phyloP scores from a whole-genome alignment of 2,329 filamentous ascomycete species.

The Talaromyces sp. region DNA sequence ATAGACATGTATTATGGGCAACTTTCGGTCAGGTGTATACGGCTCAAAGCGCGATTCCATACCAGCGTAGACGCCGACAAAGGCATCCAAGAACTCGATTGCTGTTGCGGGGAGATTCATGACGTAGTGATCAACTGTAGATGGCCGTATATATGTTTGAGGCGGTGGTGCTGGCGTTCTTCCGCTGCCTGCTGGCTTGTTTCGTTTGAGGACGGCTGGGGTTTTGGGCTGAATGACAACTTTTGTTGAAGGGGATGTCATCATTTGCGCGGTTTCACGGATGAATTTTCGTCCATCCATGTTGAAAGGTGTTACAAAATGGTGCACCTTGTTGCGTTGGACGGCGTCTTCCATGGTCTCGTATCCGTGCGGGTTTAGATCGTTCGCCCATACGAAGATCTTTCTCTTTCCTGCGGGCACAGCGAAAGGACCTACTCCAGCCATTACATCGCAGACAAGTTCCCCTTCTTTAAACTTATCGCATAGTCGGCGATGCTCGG shows the following conservation, averaged over 20 bases:
- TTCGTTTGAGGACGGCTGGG: constrained; percentile 11
- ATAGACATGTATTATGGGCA: constrained; percentile 89
- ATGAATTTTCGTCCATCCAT: constrained; percentile 81
- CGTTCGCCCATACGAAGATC: constrained; percentile 94
- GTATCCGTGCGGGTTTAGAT: constrained; percentile 89
- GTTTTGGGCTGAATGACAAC: constrained; percentile 50
- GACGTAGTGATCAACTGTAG: constrained; percentile 84
- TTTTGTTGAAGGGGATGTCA: constrained; percentile 48
- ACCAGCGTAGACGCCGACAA: constrained; percentile 75
- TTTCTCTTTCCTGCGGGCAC: constrained; percentile 84
- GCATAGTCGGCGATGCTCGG: constrained; percentile 79
- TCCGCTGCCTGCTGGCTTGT: constrained; percentile 22
- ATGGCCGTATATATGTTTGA: constrained; percentile 49
- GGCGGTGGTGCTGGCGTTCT: constrained; percentile 21
- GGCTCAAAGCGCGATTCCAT: constrained; percentile 63
- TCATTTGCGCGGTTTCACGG: constrained; percentile 60
- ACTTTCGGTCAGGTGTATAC: constrained; percentile 49
- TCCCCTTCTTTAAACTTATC: constrained; percentile 75
- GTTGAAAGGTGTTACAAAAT: constrained; percentile 76
- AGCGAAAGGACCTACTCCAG: constrained; percentile 92
- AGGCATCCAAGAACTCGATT: constrained; percentile 73
- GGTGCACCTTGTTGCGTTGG: constrained; percentile 70
- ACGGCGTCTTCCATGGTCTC: constrained; percentile 67
- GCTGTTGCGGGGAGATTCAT: constrained; percentile 96
- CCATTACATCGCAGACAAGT: constrained; percentile 94